Conservation (phyloP, 1,284 basidiomycete genomes). For the Erythrobasidium hasegawianum region DNA sequence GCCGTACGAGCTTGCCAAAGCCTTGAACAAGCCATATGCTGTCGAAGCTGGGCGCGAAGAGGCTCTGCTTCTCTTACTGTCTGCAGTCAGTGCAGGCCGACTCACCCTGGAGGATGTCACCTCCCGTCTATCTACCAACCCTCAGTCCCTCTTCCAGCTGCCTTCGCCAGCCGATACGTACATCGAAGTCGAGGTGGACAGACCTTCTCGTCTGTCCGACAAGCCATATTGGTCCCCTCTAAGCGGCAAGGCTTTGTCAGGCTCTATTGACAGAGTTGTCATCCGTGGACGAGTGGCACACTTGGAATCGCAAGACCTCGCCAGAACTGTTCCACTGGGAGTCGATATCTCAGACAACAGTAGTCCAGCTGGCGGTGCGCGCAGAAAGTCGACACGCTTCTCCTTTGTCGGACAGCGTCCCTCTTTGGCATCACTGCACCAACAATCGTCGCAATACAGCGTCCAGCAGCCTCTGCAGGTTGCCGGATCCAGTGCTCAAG, state of each 20-base stretch:
- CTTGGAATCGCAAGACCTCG: slow-evolving; percentile 63
- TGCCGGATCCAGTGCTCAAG: slow-evolving; percentile 31
- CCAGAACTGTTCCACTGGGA: slow-evolving; percentile 56
- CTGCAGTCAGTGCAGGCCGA: slow-evolving; percentile 74
- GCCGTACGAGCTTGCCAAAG: slow-evolving; percentile 72
- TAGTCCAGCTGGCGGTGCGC: slow-evolving; percentile 52
- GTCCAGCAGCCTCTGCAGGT: slow-evolving; percentile 42
- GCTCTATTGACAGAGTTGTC: slow-evolving; percentile 84
- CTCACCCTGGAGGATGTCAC: slow-evolving; percentile 81
- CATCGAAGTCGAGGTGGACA: slow-evolving; percentile 87
- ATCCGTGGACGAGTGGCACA: slow-evolving; percentile 87
- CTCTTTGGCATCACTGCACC: slow-evolving; percentile 38
- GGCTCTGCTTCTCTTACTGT: slow-evolving; percentile 78
- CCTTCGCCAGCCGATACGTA: slow-evolving; percentile 71
- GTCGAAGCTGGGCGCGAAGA: slow-evolving; percentile 81
- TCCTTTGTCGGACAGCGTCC: slow-evolving; percentile 42
- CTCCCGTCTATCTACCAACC: slow-evolving; percentile 80
- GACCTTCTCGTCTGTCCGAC: slow-evolving; percentile 56
- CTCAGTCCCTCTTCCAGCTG: slow-evolving; percentile 84
- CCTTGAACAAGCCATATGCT: slow-evolving; percentile 64
- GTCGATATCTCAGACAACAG: slow-evolving; percentile 74
- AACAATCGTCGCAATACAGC: slow-evolving; percentile 43
- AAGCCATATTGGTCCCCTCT: slow-evolving; percentile 77
- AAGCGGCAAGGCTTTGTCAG: slow-evolving; percentile 60
- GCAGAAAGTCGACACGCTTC: slow-evolving; percentile 45